These are phyloP conservation scores for Rhodosporidiobolus odoratus DNA, from an alignment of 768 basidiomycete species.

Conservation along the genomic window DNA sequence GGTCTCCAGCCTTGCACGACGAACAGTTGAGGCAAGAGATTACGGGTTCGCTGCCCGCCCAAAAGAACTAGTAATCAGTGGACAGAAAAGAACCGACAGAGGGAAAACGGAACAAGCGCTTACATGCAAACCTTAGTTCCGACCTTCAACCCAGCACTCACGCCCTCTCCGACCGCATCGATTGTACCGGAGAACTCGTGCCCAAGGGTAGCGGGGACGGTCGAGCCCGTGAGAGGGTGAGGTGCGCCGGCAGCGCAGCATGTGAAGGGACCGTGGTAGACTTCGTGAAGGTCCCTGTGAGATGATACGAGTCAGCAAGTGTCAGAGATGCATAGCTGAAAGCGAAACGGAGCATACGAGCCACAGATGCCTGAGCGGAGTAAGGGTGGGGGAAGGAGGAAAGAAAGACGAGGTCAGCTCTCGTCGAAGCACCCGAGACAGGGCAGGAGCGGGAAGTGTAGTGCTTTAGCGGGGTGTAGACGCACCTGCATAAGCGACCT, in stretches of 20 bases:
- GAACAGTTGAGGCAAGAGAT: conserved; percentile 49
- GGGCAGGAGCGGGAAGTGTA: no score
- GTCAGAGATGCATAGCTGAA: neutral
- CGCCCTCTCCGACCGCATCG: conserved; percentile 44
- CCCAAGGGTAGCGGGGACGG: conserved; percentile 51
- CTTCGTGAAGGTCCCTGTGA: conserved; percentile 51
- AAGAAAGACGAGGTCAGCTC: neutral
- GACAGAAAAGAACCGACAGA: neutral
- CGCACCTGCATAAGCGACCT: conserved; percentile 34
- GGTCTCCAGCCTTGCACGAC: conserved; percentile 35
- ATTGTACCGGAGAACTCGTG: conserved; percentile 49
- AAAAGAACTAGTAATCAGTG: neutral
- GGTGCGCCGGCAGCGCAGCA: conserved; percentile 45
- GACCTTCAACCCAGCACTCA: conserved; percentile 46
- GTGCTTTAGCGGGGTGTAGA: neutral
- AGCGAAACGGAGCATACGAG: conserved; percentile 28
- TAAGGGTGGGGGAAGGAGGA: no score
- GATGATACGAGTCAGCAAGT: rapidly evolving
- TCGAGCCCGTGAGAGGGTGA: conserved; percentile 49
- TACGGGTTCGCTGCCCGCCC: conserved; percentile 49
- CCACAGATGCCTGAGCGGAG: conserved; percentile 49
- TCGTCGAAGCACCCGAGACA: no score
- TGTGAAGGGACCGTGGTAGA: conserved; percentile 43
- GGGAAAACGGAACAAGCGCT: neutral
- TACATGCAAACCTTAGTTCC: conserved; percentile 46